Evolutionary conservation across 2,329 filamentous ascomycete species (phyloP), one percentile per base, ranked within the genome.

Genomic region (Sporothrix globosa): DNA sequence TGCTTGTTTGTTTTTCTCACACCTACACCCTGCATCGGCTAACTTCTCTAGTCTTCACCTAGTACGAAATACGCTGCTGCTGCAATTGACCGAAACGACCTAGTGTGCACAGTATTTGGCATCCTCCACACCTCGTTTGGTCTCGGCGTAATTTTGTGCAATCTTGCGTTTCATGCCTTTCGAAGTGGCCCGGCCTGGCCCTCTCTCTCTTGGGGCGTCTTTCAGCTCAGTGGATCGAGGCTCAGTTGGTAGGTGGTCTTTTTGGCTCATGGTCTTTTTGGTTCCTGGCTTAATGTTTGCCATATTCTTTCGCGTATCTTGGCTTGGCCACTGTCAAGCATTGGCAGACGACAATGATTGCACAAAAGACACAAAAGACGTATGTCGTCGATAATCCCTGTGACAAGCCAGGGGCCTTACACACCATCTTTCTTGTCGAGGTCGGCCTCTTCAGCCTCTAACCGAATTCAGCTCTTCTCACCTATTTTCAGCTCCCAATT

Each of bases 131-230:
- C 27, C 27, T 56, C 27, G 13, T 19, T n/a, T 39, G 34, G 34
- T 58, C 27, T 58, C 27, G 53, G 53, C 27, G 24, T 56, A 56
- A 56, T 56, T 7, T 56, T 56, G 53, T 56, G 53, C 34, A 7
- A 34, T 34, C 34, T 4, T 9, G 34, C 34, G 34, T 34, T 34
- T 34, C 30, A 30, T 30, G 30, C 30, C 30, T 3, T 30, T 30
- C 30, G 3, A 30, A 30, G 30, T 30, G 30, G 30, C 30, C 30
- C 3, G 5, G 30, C 30, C 30, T n/a, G n/a, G n/a, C n/a, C n/a
- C n/a, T 30, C 27, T 30, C 34, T 34, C 34, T 34, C 34, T 5
- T 5, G 34, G 34, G 34, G 7, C 34, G 7, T 34, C 34, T 34
- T 34, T 17, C 44, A 48, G 44, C 44, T 17, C 44, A 19, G 44